Percentiles rank a stretch among this genome's conserved stretches.
phyloP scores from a whole-genome alignment of 164 flowering plant genomes.

The Dillenia suffruticosa region DNA sequence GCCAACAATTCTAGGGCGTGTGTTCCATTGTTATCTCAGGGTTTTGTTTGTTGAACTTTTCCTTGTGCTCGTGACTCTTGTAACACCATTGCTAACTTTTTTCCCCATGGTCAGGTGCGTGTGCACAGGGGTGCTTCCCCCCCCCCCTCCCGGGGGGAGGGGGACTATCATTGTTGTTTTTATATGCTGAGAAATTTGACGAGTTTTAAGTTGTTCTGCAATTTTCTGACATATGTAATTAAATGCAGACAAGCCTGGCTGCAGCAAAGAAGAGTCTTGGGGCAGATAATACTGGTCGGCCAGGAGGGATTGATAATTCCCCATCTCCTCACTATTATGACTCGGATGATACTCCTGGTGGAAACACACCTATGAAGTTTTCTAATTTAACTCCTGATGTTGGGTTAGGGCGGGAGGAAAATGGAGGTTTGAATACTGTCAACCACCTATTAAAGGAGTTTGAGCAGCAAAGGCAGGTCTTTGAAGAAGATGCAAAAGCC shows the following conservation, averaged over 20 bases:
- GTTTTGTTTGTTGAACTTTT: too few relatives aligned
- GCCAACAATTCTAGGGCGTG: too few relatives aligned
- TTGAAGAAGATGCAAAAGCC: slow-evolving; percentile 63
- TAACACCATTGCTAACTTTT: too few relatives aligned
- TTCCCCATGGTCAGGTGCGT: too few relatives aligned
- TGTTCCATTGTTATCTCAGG: too few relatives aligned
- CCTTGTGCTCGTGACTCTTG: too few relatives aligned
- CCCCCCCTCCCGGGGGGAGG: too few relatives aligned
- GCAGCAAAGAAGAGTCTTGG: slow-evolving; percentile 64
- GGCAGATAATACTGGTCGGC: slow-evolving; percentile 34
- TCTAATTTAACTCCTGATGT: slow-evolving; percentile 18
- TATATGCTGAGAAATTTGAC: too few relatives aligned
- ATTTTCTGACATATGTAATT: background rate
- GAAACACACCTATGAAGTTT: slow-evolving; percentile 38
- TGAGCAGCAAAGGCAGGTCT: slow-evolving; percentile 54
- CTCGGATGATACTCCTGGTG: slow-evolving; percentile 70
- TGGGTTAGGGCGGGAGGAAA: slow-evolving; percentile 28
- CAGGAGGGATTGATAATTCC: slow-evolving; percentile 41
- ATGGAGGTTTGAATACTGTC: slow-evolving; percentile 33
- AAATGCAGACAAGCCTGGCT: slow-evolving; percentile 67
- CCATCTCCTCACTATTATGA: slow-evolving; percentile 45
- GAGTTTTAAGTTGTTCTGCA: too few relatives aligned
- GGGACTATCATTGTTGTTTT: too few relatives aligned
- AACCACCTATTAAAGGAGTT: slow-evolving; percentile 57
- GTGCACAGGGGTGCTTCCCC: too few relatives aligned